These are phyloP conservation scores for Pseudonectria foliicola DNA, from an alignment of 2,329 filamentous ascomycete species.

Conservation along the genomic window DNA sequence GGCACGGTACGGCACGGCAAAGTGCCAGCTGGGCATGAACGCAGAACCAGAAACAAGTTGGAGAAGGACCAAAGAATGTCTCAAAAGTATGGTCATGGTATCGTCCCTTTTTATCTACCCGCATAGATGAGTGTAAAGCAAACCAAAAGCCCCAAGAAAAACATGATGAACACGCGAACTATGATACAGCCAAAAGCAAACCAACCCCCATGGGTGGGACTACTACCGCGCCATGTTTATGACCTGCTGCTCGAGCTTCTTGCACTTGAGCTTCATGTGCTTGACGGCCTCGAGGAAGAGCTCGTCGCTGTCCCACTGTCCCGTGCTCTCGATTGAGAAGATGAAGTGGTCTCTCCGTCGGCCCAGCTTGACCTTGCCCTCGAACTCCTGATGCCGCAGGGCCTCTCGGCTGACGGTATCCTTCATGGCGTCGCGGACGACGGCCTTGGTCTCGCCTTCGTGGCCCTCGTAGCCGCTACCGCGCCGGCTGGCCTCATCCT, in stretches of 20 bases:
- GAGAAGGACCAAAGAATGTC: constrained; percentile 2
- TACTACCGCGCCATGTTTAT: constrained; percentile 52
- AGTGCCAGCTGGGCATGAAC: constrained; percentile 26
- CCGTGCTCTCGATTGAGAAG: constrained; percentile 89
- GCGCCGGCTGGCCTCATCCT: constrained; percentile 52
- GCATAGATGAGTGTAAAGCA: constrained; percentile 4
- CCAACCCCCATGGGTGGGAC: constrained; percentile 4
- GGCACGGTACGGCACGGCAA: too few relatives aligned
- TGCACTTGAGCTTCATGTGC: constrained; percentile 78
- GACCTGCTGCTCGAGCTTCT: constrained; percentile 64
- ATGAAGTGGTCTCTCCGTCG: constrained; percentile 93
- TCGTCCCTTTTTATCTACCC: constrained; percentile 28
- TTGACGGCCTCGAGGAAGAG: constrained; percentile 86
- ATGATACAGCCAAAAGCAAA: constrained; percentile 16
- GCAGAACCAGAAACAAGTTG: constrained; percentile 4
- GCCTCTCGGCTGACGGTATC: constrained; percentile 95
- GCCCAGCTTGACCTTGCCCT: constrained; percentile 90
- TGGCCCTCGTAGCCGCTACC: constrained; percentile 65
- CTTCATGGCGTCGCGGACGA: constrained; percentile 80
- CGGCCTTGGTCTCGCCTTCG: constrained; percentile 77
- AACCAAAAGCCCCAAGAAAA: constrained; percentile 13
- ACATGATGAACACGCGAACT: constrained; percentile 13
- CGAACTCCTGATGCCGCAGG: constrained; percentile 84
- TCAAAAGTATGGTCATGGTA: constrained; percentile 25
- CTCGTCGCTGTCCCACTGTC: constrained; percentile 90